A percentile compares a stretch with the other conserved stretches of the same genome.
Evolutionary conservation across 306 rosid species (phyloP).

Genomic region (Castanea crenata): DNA sequence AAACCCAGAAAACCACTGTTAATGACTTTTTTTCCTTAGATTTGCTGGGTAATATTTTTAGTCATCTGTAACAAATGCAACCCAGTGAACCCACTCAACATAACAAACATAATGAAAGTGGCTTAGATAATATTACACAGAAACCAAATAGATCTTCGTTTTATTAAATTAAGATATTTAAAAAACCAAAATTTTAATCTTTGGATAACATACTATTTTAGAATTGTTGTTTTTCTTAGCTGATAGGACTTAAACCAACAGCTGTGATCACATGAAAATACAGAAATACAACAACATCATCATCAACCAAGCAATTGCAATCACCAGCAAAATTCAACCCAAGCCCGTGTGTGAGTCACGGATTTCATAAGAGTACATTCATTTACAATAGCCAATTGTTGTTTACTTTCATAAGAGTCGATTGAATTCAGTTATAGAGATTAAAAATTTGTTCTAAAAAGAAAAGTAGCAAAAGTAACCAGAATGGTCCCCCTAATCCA

Average conservation of each 20-base stretch:
- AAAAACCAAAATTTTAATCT: constrained; percentile 4
- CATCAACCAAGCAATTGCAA: constrained; percentile 39
- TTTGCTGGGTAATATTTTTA: not conserved
- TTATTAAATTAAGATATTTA: not conserved
- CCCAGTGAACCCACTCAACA: not conserved
- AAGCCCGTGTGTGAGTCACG: constrained; percentile 49
- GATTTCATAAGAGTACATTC: constrained; percentile 37
- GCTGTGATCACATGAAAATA: constrained; percentile 51
- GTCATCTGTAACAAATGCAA: constrained; percentile 5
- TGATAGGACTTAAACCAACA: constrained; percentile 23
- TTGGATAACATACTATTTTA: constrained; percentile 7
- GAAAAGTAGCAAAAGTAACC: constrained; percentile 1
- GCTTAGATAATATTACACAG: not conserved
- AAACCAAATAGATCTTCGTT: not conserved
- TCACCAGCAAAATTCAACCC: constrained; percentile 50
- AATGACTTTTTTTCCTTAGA: not conserved
- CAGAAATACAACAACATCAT: constrained; percentile 31
- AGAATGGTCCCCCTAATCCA: constrained; percentile 23
- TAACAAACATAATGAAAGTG: not conserved
- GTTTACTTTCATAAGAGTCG: constrained; percentile 31
- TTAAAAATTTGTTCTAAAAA: not conserved
- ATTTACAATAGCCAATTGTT: constrained; percentile 34
- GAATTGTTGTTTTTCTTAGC: constrained; percentile 12
- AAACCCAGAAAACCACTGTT: constrained; percentile 18
- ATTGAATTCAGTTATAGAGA: constrained; percentile 20